Evolutionary conservation across 192 early-diverging fungal species (phyloP), one percentile per base, ranked within the genome.

Genomic region (Linnemannia zychae): DNA sequence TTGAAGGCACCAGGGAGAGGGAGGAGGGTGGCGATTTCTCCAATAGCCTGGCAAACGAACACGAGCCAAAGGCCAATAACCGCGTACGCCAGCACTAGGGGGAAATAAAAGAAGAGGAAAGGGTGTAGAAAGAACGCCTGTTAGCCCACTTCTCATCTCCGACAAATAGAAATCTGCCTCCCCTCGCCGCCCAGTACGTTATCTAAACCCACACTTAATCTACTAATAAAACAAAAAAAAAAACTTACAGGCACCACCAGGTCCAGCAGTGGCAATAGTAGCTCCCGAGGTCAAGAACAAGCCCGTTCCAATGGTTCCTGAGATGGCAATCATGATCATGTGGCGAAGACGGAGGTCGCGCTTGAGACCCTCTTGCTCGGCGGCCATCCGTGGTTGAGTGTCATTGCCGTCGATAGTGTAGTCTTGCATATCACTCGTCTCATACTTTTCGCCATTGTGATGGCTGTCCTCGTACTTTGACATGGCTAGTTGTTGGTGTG

Each of bases 1-100:
- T 93, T 94, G 80, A 96, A 96, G 17, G 93, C 91, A 47, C 95
- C 96, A 4, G 95, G 90, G 0, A 94, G 87, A 6, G 96, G 96
- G 24, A 97, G 90, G 24, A 91, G 90, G 1, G 96, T 94, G 1
- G 95, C 93, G 90, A 97, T 92, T 79, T 97, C 96, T 60, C 94
- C 96, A 75, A 97, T 89, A 68, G 91, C 93, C 36, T 92, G 93
- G 81, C 92, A 91, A 46, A 94, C 88, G 53, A 93, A 94, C 49
- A 90, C 92, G 2, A 94, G 88, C 91, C 92, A 92, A 0, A 91
- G 80, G 38, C 93, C 93, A 18, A 93, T 93, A 12, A 92, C 65
- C 11, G 82, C 63, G 74, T 94, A 97, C 12, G 95, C 93, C 9
- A 95, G 66, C 71, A 97, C 87, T 18, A 91, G 22, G 12, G 6